Base-by-base conservation (phyloP, 1,284 basidiomycete species). In the Cutaneotrichosporon mucoides region DNA sequence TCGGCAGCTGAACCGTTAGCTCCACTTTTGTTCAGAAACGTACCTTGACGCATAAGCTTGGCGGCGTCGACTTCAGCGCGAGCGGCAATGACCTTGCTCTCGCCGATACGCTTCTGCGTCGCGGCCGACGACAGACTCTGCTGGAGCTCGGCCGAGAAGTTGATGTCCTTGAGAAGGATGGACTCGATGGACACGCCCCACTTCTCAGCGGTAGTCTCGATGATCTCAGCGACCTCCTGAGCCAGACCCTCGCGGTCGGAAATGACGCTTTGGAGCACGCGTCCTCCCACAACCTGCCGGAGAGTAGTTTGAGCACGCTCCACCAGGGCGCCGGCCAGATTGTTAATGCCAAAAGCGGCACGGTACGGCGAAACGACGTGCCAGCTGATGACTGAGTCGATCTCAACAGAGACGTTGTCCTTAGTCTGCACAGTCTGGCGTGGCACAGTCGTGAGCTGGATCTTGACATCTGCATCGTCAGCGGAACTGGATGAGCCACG, bases 111-210 rank as follows among this genome's bases (percentile, higher is more conserved):
- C 83, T 94, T 95, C 81, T 79, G 79, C 51, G 94, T 92, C 40
- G 93, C 93, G 33, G 94, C 94, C 61, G 88, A 90, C 38, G 91
- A 94, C 61, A 98, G 84, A 10, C 89, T 91, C 37, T 92, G 88
- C 64, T 92, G 86, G n/a, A 97, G 85, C 66, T 97, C 94, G 54
- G 88, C 70, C 49, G 88, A 90, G 83, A 98, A 96, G 78, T 92
- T 88, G 80, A 80, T 79, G 89, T 92, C 79, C 67, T 81, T 79
- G 67, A 82, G 76, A 35, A 96, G 85, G 79, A 97, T 94, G 57
- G 89, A 89, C 78, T 96, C 92, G 75, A 96, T 92, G 38, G 88
- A 84, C 49, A 97, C 93, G 78, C 94, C 94, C 94, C 94, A 97
- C 78, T 91, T 81, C 66, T 82, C 79, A 66, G 72, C 76, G 10